Evolutionary conservation across 768 basidiomycete species (phyloP).

Genomic region (Mycena galericulata): DNA sequence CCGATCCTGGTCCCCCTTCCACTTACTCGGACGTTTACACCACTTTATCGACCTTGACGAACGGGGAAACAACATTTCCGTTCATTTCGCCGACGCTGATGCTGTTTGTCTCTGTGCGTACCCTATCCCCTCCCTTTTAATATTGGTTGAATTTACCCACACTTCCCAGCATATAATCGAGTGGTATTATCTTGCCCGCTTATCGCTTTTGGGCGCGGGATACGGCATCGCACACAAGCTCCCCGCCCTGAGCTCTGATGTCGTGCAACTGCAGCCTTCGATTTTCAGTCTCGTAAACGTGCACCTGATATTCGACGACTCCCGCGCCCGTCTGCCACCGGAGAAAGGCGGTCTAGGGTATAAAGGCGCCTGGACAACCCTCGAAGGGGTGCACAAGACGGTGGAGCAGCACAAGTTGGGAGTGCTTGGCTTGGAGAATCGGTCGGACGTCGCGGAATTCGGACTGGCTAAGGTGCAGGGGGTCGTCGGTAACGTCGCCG

Average conservation of each 20-base stretch:
- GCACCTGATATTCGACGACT: slow-evolving; percentile 74
- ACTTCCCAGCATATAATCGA: slow-evolving; percentile 60
- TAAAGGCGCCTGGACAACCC: slow-evolving; percentile 65
- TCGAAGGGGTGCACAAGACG: slow-evolving; percentile 70
- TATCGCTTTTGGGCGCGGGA: slow-evolving; percentile 49
- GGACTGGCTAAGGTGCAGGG: slow-evolving; percentile 44
- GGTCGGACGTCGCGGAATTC: slow-evolving; percentile 55
- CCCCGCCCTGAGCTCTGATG: slow-evolving; percentile 58
- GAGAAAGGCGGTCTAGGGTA: slow-evolving; percentile 75
- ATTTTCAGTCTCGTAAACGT: slow-evolving; percentile 64
- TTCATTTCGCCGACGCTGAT: slow-evolving; percentile 70
- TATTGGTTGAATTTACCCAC: background rate
- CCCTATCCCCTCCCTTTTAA: too few species aligned
- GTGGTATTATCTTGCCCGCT: slow-evolving; percentile 61
- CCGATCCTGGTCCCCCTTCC: slow-evolving; percentile 72
- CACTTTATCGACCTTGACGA: slow-evolving; percentile 64
- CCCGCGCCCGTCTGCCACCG: slow-evolving; percentile 67
- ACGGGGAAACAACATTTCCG: slow-evolving; percentile 69
- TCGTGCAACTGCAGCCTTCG: slow-evolving; percentile 70
- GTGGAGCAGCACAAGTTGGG: slow-evolving; percentile 60
- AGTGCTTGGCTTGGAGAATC: slow-evolving; percentile 50
- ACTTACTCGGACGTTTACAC: slow-evolving; percentile 75
- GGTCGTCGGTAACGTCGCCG: slow-evolving; percentile 42
- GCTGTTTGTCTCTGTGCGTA: slow-evolving; percentile 62
- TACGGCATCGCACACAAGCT: slow-evolving; percentile 52